phyloP scores from a whole-genome alignment of 148 eudicot species.

The Mesembryanthemum crystallinum region DNA sequence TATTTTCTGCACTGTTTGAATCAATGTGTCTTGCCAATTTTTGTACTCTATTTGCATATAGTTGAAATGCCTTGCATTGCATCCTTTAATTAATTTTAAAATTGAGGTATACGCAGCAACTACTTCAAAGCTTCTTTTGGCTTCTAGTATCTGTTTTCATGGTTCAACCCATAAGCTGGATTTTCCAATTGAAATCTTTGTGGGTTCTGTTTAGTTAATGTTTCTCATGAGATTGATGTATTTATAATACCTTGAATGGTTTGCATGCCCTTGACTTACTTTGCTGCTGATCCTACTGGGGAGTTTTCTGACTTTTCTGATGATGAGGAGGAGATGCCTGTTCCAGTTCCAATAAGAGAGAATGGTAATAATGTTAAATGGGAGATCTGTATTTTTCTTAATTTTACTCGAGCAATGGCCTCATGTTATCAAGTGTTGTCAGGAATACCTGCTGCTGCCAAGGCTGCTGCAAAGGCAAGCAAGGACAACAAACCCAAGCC shows the following conservation, averaged over 20 bases:
- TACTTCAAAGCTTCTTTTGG: no score
- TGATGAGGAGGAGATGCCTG: constrained; percentile 25
- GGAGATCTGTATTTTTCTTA: neutral
- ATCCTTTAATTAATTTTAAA: no score
- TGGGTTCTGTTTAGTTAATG: neutral
- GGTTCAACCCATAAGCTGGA: no score
- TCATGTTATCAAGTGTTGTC: neutral
- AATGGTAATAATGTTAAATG: constrained; percentile 32
- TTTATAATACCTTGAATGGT: neutral
- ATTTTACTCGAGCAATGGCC: neutral
- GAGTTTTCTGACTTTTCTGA: constrained; percentile 27
- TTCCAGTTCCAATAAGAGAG: neutral
- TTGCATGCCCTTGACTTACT: constrained; percentile 47
- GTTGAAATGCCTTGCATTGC: no score
- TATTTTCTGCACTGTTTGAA: neutral
- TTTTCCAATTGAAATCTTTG: no score
- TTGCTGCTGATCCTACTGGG: constrained; percentile 24
- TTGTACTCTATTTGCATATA: neutral
- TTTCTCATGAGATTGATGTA: neutral
- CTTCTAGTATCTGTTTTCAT: no score
- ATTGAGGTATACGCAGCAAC: no score
- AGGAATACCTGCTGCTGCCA: constrained; percentile 34
- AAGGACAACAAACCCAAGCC: constrained; percentile 35
- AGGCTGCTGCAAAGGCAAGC: constrained; percentile 27
- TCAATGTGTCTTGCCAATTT: neutral